These are phyloP conservation scores for Apiospora pterosperma DNA, from an alignment of 2,329 filamentous ascomycete genomes.

Conservation along the genomic window DNA sequence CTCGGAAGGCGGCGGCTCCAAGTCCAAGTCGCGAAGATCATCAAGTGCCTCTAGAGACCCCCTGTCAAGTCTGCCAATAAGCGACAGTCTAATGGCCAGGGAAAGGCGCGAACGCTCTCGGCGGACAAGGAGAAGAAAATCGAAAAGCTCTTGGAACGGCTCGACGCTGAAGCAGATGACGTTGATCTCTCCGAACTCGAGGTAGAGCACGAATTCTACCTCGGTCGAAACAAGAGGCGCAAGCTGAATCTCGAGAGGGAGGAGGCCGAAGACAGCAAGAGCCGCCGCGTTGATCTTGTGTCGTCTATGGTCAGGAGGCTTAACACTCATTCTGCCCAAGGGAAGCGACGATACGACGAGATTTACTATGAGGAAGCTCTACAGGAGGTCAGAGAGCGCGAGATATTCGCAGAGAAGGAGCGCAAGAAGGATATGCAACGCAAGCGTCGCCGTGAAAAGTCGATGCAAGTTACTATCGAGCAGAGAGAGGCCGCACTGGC, in stretches of 20 bases:
- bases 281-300: constrained; percentile 58
- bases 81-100: constrained; percentile 57
- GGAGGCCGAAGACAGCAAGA: constrained; percentile 64
- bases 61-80: constrained; percentile 50
- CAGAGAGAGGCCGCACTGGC: constrained; percentile 81
- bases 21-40: constrained; percentile 42
- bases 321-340: constrained; percentile 63
- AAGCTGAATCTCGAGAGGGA: constrained; percentile 60
- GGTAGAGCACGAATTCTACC: constrained; percentile 41
- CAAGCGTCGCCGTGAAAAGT: constrained; percentile 92
- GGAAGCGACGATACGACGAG: constrained; percentile 73
- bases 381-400: constrained; percentile 82
- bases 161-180: constrained; percentile 38
- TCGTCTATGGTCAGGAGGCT: constrained; percentile 60
- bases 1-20: constrained; percentile 36
- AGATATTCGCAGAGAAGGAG: constrained; percentile 93
- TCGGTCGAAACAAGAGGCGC: constrained; percentile 63
- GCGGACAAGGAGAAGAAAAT: constrained; percentile 66
- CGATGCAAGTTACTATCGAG: constrained; percentile 88
- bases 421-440: constrained; percentile 99
- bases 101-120: constrained; percentile 46
- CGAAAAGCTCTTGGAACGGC: constrained; percentile 56
- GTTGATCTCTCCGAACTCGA: constrained; percentile 40
- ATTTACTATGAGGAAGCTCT: constrained; percentile 78
- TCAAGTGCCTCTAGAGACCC: constrained; percentile 43